A percentile compares a stretch with the other conserved stretches of the same genome.
phyloP scores from a whole-genome alignment of 108 stramenopile genomes.

The Cyclotella kingstonii region DNA sequence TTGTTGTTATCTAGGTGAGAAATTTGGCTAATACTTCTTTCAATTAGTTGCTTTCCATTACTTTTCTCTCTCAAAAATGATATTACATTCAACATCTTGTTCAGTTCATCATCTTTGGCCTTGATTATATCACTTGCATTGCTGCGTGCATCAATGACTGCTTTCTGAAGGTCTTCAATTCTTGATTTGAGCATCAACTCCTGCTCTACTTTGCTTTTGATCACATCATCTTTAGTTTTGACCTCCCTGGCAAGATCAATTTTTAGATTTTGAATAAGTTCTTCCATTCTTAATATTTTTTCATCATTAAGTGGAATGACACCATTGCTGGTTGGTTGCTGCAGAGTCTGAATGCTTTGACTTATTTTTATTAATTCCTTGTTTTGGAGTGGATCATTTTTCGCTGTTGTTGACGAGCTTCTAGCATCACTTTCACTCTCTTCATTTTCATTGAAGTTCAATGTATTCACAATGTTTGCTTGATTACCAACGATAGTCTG shows the following conservation, averaged over 20 bases:
- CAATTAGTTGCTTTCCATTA: constrained; percentile 2
- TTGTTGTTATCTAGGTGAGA: too few relatives aligned
- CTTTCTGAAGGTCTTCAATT: constrained; percentile 16
- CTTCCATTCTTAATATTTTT: constrained; percentile 13
- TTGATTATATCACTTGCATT: constrained; percentile 11
- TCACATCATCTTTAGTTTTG: constrained; percentile 12
- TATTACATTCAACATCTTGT: constrained; percentile 10
- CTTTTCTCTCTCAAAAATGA: constrained; percentile 8
- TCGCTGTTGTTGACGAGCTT: constrained; percentile 20
- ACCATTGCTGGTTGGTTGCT: too few relatives aligned
- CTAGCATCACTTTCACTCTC: too few relatives aligned
- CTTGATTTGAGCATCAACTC: constrained; percentile 11
- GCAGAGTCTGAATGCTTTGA: too few relatives aligned
- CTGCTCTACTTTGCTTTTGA: constrained; percentile 9
- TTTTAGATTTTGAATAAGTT: constrained; percentile 4
- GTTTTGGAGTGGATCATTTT: constrained; percentile 30
- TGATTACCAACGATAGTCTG: constrained; percentile 4
- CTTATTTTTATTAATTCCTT: constrained; percentile 18
- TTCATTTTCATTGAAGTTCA: constrained; percentile 3
- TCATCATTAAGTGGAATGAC: constrained; percentile 11
- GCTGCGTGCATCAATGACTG: constrained; percentile 3
- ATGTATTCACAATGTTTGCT: constrained; percentile 6
- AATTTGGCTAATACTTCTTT: too few relatives aligned
- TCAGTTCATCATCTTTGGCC: constrained; percentile 10
- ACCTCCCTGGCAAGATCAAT: neutral